phyloP scores from a whole-genome alignment of 2,329 filamentous ascomycete species.

The Monilinia fructicola region DNA sequence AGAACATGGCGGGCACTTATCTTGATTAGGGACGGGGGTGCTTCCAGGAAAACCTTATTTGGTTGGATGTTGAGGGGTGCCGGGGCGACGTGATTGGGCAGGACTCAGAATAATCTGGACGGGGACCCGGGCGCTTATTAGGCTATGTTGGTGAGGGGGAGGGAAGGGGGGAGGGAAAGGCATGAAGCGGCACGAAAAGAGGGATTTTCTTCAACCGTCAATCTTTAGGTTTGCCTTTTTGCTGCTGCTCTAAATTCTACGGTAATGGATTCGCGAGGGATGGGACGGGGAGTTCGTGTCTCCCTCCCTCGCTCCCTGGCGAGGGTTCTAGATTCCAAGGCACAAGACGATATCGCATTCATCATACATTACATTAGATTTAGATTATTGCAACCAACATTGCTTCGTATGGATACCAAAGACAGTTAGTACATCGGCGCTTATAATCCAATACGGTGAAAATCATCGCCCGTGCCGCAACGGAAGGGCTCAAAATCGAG shows the following conservation, averaged over 20 bases:
- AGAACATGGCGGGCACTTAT: not conserved
- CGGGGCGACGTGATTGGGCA: not conserved
- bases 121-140: not conserved
- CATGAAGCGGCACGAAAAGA: not conserved
- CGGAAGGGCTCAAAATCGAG: not conserved
- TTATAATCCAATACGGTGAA: not conserved
- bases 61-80: not conserved
- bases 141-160: not conserved
- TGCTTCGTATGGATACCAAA: not conserved
- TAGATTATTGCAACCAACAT: not conserved
- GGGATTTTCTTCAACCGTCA: not conserved
- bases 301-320: not conserved
- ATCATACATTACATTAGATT: not conserved
- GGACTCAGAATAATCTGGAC: not conserved
- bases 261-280: too few species aligned
- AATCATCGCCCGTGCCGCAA: not conserved
- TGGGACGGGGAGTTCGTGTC: not conserved
- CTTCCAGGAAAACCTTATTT: not conserved
- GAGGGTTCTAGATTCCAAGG: not conserved
- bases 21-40: not conserved
- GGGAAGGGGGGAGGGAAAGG: not conserved
- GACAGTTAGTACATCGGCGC: not conserved
- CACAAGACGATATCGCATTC: not conserved
- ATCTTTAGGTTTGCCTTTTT: not conserved
- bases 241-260: conserved; percentile 11